Base-by-base conservation (phyloP, 163 green algal species). In the Smithsoniella earleae region DNA sequence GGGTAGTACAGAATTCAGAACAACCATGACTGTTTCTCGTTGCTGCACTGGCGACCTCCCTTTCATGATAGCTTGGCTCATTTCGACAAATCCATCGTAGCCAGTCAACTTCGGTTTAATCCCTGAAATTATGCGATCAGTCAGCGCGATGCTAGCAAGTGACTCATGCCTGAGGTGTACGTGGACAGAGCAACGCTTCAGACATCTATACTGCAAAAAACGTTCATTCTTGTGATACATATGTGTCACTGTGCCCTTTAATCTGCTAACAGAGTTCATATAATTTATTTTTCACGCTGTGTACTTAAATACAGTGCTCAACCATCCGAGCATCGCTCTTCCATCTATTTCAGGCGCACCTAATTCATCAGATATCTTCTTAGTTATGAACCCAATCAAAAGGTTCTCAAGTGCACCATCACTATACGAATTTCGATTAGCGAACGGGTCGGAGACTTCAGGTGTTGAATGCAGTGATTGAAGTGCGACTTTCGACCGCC, bases 61-160 rank as follows among this genome's bases (percentile, higher is more conserved):
- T 13, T 36, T 30, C 58, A 69, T 69, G 58, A 69, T 69, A 6
- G 58, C 58, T 34, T 43, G 5, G 25, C 58, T 69, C 58, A 69
- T 69, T 34, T 69, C 58, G n/a, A 69, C 58, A 34, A 69, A 69
- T 30, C 58, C 58, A 69, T 69, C n/a, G 16, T 69, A 69, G 28
- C 58, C 58, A n/a, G 20, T 1, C 2, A 43, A n/a, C 8, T 30
- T 69, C 3, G 58, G 58, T 43, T 30, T 18, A 6, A 69, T 36
- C 1, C 58, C 58, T 69, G 58, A 49, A 49, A 10, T 22, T 49
- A 13, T 49, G 10, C 10, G 10, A 49, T n/a, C n/a, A n/a, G n/a
- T n/a, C n/a, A n/a, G n/a, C n/a, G n/a, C n/a, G n/a, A n/a, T n/a
- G n/a, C n/a, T n/a, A n/a, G n/a, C 40, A 13, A 10, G 40, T 49